Base-by-base conservation (phyloP, 495 filamentous ascomycete species). In the Aspergillus hancockii region DNA sequence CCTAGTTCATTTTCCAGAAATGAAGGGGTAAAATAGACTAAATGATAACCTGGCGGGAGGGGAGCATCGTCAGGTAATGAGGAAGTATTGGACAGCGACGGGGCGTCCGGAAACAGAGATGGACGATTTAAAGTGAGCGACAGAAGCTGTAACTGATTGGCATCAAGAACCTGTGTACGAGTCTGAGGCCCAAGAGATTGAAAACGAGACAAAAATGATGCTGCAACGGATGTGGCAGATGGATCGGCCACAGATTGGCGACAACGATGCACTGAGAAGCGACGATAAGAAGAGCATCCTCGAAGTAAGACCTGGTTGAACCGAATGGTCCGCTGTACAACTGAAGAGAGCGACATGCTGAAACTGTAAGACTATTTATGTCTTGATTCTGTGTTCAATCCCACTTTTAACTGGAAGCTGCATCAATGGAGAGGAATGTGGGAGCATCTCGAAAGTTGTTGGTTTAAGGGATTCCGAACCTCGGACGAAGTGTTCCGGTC, bases 21-120 rank as follows among this genome's bases (percentile, higher is more conserved):
- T 38, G 80, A 77, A 0, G 86, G 80, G 1, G 88, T 86, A 73
- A 90, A 92, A 71, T 92, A 89, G 23, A 85, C 80, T 10, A 91
- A 75, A 62, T 93, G 89, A 68, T 91, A 86, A 10, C 86, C 89
- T 3, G 82, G 78, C 0, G 86, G 87, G 0, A 91, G 57, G 0
- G 74, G 70, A 4, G 81, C 81, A 30, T 75, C 75, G 10, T 60
- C 34, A 0, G 69, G 45, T 8, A 63, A 57, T 5, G 60, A 21
- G 3, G 70, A 55, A n/a, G 64, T 56, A 49, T 68, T 59, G 38
- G 75, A 64, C 0, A 80, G 67, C 9, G 74, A 57, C 0, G 71
- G 61, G 4, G 71, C 58, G 34, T 45, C 49, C 3, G 67, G 58
- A 57, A 72, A 71, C 19, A 81, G 71, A 14, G 71, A 67, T 4